A percentile compares a stretch with the other conserved stretches of the same genome.
These are phyloP conservation scores for Citrus hindsii DNA, from an alignment of 345 rosid genomes.

Conservation along the genomic window DNA sequence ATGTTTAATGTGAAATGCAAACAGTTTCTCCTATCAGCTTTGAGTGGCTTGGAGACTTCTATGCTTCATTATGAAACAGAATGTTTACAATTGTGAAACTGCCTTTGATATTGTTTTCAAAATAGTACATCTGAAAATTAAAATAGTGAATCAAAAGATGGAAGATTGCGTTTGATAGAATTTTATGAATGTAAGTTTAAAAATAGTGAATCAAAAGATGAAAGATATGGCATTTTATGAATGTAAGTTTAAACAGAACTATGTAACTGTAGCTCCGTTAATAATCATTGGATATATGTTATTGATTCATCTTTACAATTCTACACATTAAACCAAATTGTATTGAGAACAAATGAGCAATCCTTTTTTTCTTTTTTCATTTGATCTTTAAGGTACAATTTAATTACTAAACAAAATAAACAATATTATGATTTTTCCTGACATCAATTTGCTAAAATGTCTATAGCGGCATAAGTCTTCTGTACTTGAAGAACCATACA, in stretches of 20 bases:
- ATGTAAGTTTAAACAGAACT: no score
- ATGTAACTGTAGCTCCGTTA: no score
- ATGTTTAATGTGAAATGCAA: not conserved
- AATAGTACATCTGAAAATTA: no score
- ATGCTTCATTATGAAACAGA: not conserved
- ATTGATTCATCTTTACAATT: no score
- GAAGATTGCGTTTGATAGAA: no score
- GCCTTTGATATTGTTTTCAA: not conserved
- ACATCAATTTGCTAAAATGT: conserved; percentile 10
- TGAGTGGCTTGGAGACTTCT: not conserved
- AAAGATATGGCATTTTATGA: no score
- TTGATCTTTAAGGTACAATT: not conserved
- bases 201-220: no score
- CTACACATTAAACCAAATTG: no score
- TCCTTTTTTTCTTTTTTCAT: not conserved
- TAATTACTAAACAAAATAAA: not conserved
- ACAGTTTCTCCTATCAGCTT: not conserved
- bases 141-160: no score
- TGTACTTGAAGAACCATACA: conserved; percentile 82
- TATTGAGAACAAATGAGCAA: not conserved
- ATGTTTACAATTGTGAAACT: no score
- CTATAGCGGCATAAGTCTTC: conserved; percentile 90
- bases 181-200: no score
- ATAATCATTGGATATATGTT: not conserved
- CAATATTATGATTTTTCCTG: not conserved